Percentiles rank a stretch among this genome's conserved stretches.
Conservation (phyloP, 495 filamentous ascomycete species). For the Penicillium waksmanii region DNA sequence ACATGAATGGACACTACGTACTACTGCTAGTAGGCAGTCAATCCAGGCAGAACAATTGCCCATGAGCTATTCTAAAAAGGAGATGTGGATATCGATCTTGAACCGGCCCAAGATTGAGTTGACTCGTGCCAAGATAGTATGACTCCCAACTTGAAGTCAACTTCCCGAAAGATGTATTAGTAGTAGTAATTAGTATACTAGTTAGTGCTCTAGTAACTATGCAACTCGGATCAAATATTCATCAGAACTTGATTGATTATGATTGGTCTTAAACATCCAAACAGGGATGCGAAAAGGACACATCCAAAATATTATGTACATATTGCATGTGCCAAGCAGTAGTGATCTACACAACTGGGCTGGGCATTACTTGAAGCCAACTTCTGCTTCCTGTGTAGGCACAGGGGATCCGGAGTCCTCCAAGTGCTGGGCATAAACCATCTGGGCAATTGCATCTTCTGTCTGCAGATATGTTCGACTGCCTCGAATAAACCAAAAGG, state of each 20-base stretch:
- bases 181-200: too few relatives aligned
- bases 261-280: not conserved
- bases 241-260: not conserved
- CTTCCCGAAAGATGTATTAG: too few relatives aligned
- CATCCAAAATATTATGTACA: not conserved
- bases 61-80: too few relatives aligned
- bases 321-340: not conserved
- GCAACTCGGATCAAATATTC: too few relatives aligned
- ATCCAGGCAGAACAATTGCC: too few relatives aligned
- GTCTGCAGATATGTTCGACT: slow-evolving; percentile 43
- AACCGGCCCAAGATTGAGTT: too few relatives aligned
- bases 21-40: too few relatives aligned
- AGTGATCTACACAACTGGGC: not conserved
- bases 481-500: slow-evolving; percentile 49
- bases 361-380: slow-evolving; percentile 28
- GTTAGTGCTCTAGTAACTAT: too few relatives aligned
- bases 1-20: too few relatives aligned
- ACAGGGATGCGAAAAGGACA: not conserved
- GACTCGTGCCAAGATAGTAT: too few relatives aligned
- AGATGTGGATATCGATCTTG: too few relatives aligned
- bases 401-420: slow-evolving; percentile 25
- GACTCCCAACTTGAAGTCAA: too few relatives aligned
- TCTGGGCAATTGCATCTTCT: slow-evolving; percentile 44
- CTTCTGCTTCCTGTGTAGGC: slow-evolving; percentile 38
- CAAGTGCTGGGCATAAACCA: slow-evolving; percentile 45